Conservation (phyloP, 345 rosid species). For the thale cress (Arabidopsis thaliana) region DNA sequence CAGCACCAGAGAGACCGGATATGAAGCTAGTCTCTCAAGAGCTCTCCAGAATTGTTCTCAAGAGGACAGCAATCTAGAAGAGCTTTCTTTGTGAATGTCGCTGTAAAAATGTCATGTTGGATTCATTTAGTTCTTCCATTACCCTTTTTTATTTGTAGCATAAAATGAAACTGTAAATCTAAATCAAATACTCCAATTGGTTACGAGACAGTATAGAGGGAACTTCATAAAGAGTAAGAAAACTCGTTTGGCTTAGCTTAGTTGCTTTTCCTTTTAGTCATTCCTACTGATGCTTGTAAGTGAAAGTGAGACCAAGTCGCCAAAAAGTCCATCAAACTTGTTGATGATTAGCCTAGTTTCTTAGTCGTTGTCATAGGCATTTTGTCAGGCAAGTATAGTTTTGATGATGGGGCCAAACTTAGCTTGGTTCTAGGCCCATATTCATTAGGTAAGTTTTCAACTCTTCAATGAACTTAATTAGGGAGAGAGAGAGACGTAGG, state of each 20-base stretch:
- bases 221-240: background rate
- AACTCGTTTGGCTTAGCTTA: background rate
- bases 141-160: conserved; percentile 2
- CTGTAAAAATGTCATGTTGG: conserved; percentile 19
- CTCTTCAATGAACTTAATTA: too few species aligned
- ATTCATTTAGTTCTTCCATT: conserved; percentile 16
- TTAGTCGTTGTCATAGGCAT: too few species aligned
- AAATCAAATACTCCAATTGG: background rate
- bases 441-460: background rate
- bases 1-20: conserved; percentile 87
- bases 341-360: too few species aligned
- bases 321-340: too few species aligned
- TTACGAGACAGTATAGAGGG: background rate
- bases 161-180: conserved; percentile 20
- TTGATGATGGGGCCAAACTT: background rate
- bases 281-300: background rate
- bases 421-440: background rate
- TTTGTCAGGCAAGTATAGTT: too few species aligned
- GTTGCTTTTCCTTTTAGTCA: background rate
- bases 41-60: conserved; percentile 46
- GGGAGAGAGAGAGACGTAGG: too few species aligned
- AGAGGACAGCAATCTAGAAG: conserved; percentile 31
- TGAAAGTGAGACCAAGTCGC: background rate
- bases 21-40: conserved; percentile 70
- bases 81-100: conserved; percentile 4